Conservation (phyloP, 257 asterid species). For the Catharanthus roseus region DNA sequence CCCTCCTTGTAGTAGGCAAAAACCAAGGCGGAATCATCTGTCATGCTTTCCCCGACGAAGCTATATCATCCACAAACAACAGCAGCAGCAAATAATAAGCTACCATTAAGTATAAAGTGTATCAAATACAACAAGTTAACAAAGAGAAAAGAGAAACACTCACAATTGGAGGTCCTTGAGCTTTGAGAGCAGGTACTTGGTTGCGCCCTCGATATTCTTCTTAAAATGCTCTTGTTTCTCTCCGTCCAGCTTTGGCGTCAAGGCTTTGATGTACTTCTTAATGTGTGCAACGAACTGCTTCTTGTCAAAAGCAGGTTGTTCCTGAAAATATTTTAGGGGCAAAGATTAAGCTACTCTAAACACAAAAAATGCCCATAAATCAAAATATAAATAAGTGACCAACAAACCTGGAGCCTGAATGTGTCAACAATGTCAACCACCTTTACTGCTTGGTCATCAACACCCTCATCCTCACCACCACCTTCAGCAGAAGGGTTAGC, state of each 20-base stretch:
- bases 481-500: slow-evolving; percentile 97
- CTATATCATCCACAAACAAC: too few relatives aligned
- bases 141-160: slow-evolving; percentile 18
- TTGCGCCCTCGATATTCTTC: slow-evolving; percentile 73
- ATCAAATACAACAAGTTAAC: neutral
- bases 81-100: too few relatives aligned
- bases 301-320: slow-evolving; percentile 88
- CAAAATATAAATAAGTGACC: neutral
- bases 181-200: slow-evolving; percentile 60
- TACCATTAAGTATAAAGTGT: too few relatives aligned
- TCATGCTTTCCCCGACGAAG: slow-evolving; percentile 91
- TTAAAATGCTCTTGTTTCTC: slow-evolving; percentile 53
- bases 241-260: slow-evolving; percentile 61
- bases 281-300: slow-evolving; percentile 56
- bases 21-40: slow-evolving; percentile 56
- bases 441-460: slow-evolving; percentile 55
- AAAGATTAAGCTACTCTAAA: neutral
- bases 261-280: slow-evolving; percentile 62
- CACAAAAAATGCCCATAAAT: neutral
- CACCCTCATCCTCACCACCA: slow-evolving; percentile 70
- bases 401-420: slow-evolving; percentile 73
- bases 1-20: slow-evolving; percentile 93
- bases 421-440: slow-evolving; percentile 96
- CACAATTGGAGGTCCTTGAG: slow-evolving; percentile 83
- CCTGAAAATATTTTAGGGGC: slow-evolving; percentile 30